A percentile compares a stretch with the other conserved stretches of the same genome.
These are phyloP conservation scores for Trichoderma gracile DNA, from an alignment of 2,329 filamentous ascomycete species.

Conservation along the genomic window DNA sequence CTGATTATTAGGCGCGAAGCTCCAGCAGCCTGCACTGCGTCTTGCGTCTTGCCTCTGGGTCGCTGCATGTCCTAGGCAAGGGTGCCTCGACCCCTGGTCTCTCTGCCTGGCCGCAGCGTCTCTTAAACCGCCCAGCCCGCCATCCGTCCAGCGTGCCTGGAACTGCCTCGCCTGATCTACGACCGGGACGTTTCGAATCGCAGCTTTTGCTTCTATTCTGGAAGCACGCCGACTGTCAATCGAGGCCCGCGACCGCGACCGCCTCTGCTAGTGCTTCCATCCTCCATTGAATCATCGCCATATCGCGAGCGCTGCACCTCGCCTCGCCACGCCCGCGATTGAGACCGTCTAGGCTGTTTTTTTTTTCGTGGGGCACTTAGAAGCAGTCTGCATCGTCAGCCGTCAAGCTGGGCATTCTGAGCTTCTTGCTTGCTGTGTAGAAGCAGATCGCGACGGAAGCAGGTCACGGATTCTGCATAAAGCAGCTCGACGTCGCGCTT, in stretches of 20 bases:
- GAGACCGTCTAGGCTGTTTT: constrained; percentile 13
- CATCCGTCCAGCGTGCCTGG: constrained; percentile 20
- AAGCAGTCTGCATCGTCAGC: constrained; percentile 32
- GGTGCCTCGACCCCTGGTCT: constrained; percentile 21
- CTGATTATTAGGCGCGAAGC: constrained; percentile 20
- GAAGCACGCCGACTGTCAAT: constrained; percentile 31
- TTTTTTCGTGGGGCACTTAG: constrained; percentile 24
- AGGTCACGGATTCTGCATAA: background rate
- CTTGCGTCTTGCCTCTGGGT: constrained; percentile 2
- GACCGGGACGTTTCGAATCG: constrained; percentile 28
- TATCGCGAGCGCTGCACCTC: constrained; percentile 17
- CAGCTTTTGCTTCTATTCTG: constrained; percentile 30
- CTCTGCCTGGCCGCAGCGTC: constrained; percentile 27
- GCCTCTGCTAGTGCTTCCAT: constrained; percentile 27
- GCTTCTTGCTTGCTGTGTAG: constrained; percentile 12
- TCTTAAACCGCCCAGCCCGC: constrained; percentile 37
- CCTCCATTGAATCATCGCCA: constrained; percentile 1
- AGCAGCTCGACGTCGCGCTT: background rate
- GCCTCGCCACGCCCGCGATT: constrained; percentile 21
- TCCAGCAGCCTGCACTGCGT: background rate
- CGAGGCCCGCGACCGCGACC: constrained; percentile 30
- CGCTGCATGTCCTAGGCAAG: constrained; percentile 20
- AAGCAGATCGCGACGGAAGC: background rate
- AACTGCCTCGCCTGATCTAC: constrained; percentile 23
- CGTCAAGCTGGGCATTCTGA: constrained; percentile 26